Evolutionary conservation across 441 rosid genomes (phyloP).

Genomic region (Populus hybrid): DNA sequence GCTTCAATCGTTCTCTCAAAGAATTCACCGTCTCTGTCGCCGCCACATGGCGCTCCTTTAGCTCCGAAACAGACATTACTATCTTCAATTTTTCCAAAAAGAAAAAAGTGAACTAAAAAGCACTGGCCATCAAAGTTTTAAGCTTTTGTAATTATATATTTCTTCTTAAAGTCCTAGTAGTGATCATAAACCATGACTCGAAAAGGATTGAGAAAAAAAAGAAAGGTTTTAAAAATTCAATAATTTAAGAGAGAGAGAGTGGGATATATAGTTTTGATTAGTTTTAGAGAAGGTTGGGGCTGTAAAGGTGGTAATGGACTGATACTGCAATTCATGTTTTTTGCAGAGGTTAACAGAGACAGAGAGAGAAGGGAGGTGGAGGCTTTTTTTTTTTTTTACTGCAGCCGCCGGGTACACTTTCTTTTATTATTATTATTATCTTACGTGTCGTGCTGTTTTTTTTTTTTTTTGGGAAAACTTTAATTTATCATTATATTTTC

Average conservation of each 20-base stretch:
- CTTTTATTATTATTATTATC: background rate
- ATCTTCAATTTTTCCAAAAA: background rate
- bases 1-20: conserved; percentile 70
- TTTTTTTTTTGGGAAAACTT: background rate
- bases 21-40: conserved; percentile 65
- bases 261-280: background rate
- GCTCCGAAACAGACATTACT: conserved; percentile 76
- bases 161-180: background rate
- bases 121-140: background rate
- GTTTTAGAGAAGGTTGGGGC: background rate
- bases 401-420: conserved; percentile 40
- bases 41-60: conserved; percentile 74
- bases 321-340: conserved; percentile 10
- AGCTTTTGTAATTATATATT: background rate
- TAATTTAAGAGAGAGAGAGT: background rate
- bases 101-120: conserved; percentile 4
- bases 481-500: too few relatives aligned
- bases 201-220: background rate
- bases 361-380: background rate
- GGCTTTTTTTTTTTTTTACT: conserved; percentile 10
- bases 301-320: conserved; percentile 1
- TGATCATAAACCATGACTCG: background rate
- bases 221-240: background rate
- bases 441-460: conserved; percentile 21
- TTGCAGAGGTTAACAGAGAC: conserved; percentile 8